Base-by-base conservation (phyloP, 2,329 filamentous ascomycete species). In the Ceratocystis albifundus region DNA sequence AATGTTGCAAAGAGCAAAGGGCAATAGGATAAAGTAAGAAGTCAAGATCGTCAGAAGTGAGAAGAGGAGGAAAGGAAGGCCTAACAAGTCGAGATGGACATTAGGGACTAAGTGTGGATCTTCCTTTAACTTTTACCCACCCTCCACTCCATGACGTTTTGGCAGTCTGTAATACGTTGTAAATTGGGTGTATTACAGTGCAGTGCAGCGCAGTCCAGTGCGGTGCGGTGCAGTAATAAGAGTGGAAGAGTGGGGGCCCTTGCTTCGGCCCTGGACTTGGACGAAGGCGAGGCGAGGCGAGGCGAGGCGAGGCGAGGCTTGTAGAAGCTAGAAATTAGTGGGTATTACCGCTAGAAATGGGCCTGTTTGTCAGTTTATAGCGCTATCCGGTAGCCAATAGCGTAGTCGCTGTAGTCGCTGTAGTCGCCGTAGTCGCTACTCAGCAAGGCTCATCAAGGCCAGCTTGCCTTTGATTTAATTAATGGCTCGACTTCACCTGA, bases 71-170 rank as follows among this genome's bases (percentile, higher is more conserved):
- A 59, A 36, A 59, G 17, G 17, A 59, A 36, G 48, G 48, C 48
- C 48, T 25, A 59, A 59, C 15, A n/a, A 32, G 15, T 8, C 17
- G 32, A 59, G 28, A 59, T 36, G n/a, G 30, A n/a, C 25, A n/a
- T 7, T 32, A 36, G 55, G 17, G 22, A n/a, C 55, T 12, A 59
- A 59, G 30, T 62, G 44, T 45, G 44, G 61, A 62, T 44, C 44
- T 44, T 46, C 10, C 20, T 28, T 28, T 55, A 8, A 41, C 36
- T n/a, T 20, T 20, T 62, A 25, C 32, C 36, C n/a, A n/a, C n/a
- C n/a, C n/a, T n/a, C n/a, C n/a, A n/a, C 20, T 45, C 36, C 36
- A 62, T 44, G 61, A 62, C 61, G 20, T 28, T 45, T 46, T 62
- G 59, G n/a, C 20, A 20, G 57, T 32, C n/a, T 61, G 30, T 61